Base-by-base conservation (phyloP, 2,329 filamentous ascomycete species). In the Eutypa lata region DNA sequence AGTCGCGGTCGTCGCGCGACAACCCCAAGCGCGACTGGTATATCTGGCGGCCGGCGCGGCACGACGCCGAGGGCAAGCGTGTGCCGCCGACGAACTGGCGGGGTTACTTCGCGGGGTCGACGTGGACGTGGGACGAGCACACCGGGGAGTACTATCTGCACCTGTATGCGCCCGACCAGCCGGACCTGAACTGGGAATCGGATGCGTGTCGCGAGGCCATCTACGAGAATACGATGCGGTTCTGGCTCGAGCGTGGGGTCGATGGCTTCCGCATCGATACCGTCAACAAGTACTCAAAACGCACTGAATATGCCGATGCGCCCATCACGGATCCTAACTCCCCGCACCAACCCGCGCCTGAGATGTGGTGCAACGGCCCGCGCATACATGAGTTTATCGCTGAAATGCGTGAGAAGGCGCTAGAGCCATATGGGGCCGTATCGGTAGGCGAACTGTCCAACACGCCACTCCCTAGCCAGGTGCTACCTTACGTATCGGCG, bases 141-240 rank as follows among this genome's bases (percentile, higher is more conserved):
- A 76, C 78, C 0, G 68, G 76, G 37, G 76, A 82, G 54, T 83
- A 82, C 55, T 83, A 82, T 53, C 68, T 83, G 1, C 78, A 80
- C 57, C 74, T 91, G 1, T 92, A 89, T 64, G 81, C 82, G 1
- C 75, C 80, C 0, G 82, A 87, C 47, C 89, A 91, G 64, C 89
- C 89, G 0, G 89, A 92, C 59, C 74, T 92, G 18, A 91, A 91
- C 64, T 91, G 88, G 88, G 86, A 90, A 51, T 86, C 87, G 47
- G 75, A 77, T 0, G 79, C 81, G 2, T 84, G 87, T 7, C 80
- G 87, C 7, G 74, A 83, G 49, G 88, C 84, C 0, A 85, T 90
- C 1, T 87, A 90, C 61, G 76, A 84, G 6, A 65, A 73, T 6
- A 82, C 87, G 5, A 86, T 90, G 78, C 75, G 76, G 0, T 91